Percentiles rank a stretch among this genome's conserved stretches.
phyloP scores from a whole-genome alignment of 2,329 filamentous ascomycete genomes.

The Fusarium udum region DNA sequence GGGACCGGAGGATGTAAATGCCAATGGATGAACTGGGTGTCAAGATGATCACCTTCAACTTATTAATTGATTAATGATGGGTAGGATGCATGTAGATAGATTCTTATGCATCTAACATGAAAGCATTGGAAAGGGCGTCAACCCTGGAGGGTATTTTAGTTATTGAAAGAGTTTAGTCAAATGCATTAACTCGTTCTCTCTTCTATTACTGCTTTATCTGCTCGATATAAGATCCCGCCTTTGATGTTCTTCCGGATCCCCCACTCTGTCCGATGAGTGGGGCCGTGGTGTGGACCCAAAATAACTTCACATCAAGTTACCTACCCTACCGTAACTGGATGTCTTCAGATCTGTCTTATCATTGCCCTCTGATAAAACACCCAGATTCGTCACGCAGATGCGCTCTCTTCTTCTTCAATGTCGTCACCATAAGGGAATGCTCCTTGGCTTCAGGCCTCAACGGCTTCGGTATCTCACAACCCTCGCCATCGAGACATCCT shows the following conservation, averaged over 20 bases:
- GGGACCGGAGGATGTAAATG: slow-evolving; percentile 71
- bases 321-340: background rate
- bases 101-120: slow-evolving; percentile 16
- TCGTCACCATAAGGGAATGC: background rate
- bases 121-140: slow-evolving; percentile 30
- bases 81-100: background rate
- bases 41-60: slow-evolving; percentile 1
- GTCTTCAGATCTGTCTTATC: background rate
- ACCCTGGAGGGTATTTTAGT: background rate
- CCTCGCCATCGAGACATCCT: slow-evolving; percentile 84
- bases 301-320: background rate
- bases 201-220: background rate
- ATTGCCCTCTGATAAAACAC: background rate
- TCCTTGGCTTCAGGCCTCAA: background rate
- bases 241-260: background rate
- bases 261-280: background rate
- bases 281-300: background rate
- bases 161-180: background rate
- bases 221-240: background rate
- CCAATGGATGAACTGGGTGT: slow-evolving; percentile 65
- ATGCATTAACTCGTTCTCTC: background rate
- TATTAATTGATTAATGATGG: slow-evolving; percentile 24
- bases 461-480: slow-evolving; percentile 56
- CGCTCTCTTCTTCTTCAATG: slow-evolving; percentile 14
- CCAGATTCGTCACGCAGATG: slow-evolving; percentile 21